These are phyloP conservation scores for Canavalia gladiata DNA, from an alignment of 306 rosid species.

Conservation along the genomic window DNA sequence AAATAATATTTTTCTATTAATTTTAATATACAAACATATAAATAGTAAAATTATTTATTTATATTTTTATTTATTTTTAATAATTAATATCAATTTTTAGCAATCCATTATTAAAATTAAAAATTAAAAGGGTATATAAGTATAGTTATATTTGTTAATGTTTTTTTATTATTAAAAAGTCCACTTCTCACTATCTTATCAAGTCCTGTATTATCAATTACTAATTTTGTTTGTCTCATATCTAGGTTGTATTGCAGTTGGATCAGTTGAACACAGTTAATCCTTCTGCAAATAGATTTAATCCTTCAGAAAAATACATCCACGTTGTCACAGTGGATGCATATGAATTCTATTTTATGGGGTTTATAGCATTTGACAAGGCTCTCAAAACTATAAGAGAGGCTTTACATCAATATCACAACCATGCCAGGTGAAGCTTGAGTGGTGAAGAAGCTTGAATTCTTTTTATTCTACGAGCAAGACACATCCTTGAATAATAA, in stretches of 20 bases:
- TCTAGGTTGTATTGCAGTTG: slow-evolving; percentile 60
- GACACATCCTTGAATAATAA: slow-evolving; percentile 4
- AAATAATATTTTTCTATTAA: no score
- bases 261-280: slow-evolving; percentile 58
- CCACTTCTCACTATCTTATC: no score
- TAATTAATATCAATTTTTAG: no score
- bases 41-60: no score
- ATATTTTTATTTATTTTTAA: no score
- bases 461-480: background rate
- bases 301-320: slow-evolving; percentile 67
- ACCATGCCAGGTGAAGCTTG: slow-evolving; percentile 9
- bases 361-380: slow-evolving; percentile 70
- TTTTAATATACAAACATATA: no score
- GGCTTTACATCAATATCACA: slow-evolving; percentile 38
- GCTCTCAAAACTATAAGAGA: slow-evolving; percentile 61
- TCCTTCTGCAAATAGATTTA: slow-evolving; percentile 61
- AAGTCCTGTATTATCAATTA: background rate
- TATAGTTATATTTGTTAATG: no score
- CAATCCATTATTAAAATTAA: no score
- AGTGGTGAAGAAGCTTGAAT: slow-evolving; percentile 20
- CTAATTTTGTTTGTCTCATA: slow-evolving; percentile 6
- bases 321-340: slow-evolving; percentile 62
- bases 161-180: no score
- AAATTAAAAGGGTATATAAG: no score
- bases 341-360: slow-evolving; percentile 73